These are phyloP conservation scores for Xylaria sp. DNA, from an alignment of 2,329 filamentous ascomycete species.

Conservation along the genomic window DNA sequence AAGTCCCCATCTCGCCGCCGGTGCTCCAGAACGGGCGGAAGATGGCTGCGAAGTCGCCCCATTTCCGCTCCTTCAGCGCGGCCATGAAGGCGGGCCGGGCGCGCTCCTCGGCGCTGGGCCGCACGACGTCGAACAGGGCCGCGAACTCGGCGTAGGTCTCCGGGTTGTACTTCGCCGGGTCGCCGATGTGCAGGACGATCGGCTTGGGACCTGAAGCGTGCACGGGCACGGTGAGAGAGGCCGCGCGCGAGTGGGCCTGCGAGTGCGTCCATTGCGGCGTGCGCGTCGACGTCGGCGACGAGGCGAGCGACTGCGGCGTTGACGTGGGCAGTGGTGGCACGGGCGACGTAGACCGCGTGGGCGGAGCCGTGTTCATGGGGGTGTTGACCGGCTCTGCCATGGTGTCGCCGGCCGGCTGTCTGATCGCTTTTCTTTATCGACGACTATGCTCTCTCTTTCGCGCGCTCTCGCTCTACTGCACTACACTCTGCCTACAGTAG, in stretches of 20 bases:
- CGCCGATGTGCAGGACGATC: conserved; percentile 80
- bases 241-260: conserved; percentile 32
- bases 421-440: not conserved
- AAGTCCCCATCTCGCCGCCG: conserved; percentile 72
- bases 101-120: conserved; percentile 62
- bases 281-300: conserved; percentile 36
- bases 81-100: conserved; percentile 61
- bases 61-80: conserved; percentile 62
- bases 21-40: conserved; percentile 73
- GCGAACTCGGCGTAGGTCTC: conserved; percentile 58
- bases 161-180: conserved; percentile 64
- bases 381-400: conserved; percentile 63
- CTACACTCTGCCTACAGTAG: not conserved
- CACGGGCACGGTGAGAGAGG: conserved; percentile 39
- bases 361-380: conserved; percentile 56
- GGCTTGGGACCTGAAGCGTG: conserved; percentile 49
- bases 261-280: conserved; percentile 33
- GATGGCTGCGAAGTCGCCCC: conserved; percentile 63
- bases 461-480: not conserved
- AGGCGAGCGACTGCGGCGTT: conserved; percentile 35
- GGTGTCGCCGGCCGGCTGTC: conserved; percentile 12
- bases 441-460: not conserved
- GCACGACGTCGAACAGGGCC: conserved; percentile 60
- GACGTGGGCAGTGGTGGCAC: conserved; percentile 44
- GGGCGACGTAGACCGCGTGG: conserved; percentile 58